Base-by-base conservation (phyloP, 106 monocot genomes). In the Acanthochlamys bracteata region DNA sequence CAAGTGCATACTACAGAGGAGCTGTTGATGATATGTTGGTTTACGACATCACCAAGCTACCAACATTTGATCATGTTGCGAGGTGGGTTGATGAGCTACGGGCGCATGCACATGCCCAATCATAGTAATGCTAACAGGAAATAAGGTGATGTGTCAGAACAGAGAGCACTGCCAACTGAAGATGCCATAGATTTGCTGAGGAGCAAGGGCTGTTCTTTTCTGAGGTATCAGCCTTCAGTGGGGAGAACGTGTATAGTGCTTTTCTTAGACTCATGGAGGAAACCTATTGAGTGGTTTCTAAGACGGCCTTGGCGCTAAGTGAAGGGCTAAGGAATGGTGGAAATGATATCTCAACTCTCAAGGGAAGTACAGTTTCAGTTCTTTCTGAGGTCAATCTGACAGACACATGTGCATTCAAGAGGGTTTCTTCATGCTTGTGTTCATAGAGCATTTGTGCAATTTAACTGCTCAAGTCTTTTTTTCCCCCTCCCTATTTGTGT, bases 141-240 rank as follows among this genome's bases (percentile, higher is more conserved):
- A 89, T 73, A 89, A 85, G 65, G 74, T 27, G 88, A 88, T 47
- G 68, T 88, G 26, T 39, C 67, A 0, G 23, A 13, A 43, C 63
- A 67, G 20, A 51, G 86, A 20, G 80, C 42, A 0, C 71, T 88
- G 10, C 27, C 77, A 21, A 63, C 77, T 11, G 87, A 80, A 10
- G 83, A 88, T 21, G 87, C 80, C 11, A 57, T 78, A 7, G 83
- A 79, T 88, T 88, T 51, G 87, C 83, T 0, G 80, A 83, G 63
- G 80, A 88, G 12, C 87, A 88, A 52, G 87, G 87, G 4, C 74
- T 88, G 24, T 88, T 83, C 77, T 88, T 88, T 68, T 88, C 80
- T 14, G 87, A 88, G 66, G 69, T 83, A 22, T 88, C 84, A 8
- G 89, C 89, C 17, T 67, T 84, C 16, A 89, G 64, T 23, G 89